Conservation (phyloP, 805 yeast genomes). For the Saccharomycopsis fibuligera region DNA sequence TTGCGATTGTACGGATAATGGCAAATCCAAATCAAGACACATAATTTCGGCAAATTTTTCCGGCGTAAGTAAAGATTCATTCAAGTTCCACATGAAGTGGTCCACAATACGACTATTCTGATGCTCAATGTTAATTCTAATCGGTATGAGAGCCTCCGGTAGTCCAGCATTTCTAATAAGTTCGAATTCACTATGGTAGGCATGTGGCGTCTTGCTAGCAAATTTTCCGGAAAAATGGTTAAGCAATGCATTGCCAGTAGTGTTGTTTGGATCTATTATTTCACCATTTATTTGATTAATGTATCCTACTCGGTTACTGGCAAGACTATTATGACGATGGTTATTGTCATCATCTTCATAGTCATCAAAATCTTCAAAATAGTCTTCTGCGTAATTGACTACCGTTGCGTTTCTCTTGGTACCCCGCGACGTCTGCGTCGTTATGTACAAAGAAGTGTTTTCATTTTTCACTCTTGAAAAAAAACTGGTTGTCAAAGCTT, state of each 20-base stretch:
- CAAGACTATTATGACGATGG: slow-evolving; percentile 12
- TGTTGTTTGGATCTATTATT: slow-evolving; percentile 24
- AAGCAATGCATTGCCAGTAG: slow-evolving; percentile 23
- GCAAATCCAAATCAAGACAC: slow-evolving; percentile 79
- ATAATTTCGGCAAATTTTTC: slow-evolving; percentile 68
- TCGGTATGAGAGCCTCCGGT: slow-evolving; percentile 53
- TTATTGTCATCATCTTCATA: slow-evolving; percentile 22
- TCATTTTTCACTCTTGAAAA: slow-evolving; percentile 66
- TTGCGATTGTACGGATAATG: slow-evolving; percentile 52
- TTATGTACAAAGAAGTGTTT: slow-evolving; percentile 63
- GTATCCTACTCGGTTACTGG: not conserved
- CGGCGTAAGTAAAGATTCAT: slow-evolving; percentile 62
- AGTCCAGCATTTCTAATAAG: not conserved
- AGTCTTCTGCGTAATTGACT: slow-evolving; percentile 78
- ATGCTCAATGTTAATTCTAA: slow-evolving; percentile 55
- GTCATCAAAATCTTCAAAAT: slow-evolving; percentile 46
- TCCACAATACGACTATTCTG: slow-evolving; percentile 53
- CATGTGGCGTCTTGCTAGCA: slow-evolving; percentile 36
- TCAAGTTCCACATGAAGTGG: slow-evolving; percentile 67
- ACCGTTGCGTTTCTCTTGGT: slow-evolving; percentile 68
- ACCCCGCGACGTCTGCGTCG: slow-evolving; percentile 70
- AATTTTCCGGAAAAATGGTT: slow-evolving; percentile 33
- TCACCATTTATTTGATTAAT: not conserved
- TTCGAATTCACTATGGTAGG: not conserved
- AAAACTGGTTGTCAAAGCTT: slow-evolving; percentile 74